Base-by-base conservation (phyloP, 176 grass and related monocot species). In the Carex scoparia region DNA sequence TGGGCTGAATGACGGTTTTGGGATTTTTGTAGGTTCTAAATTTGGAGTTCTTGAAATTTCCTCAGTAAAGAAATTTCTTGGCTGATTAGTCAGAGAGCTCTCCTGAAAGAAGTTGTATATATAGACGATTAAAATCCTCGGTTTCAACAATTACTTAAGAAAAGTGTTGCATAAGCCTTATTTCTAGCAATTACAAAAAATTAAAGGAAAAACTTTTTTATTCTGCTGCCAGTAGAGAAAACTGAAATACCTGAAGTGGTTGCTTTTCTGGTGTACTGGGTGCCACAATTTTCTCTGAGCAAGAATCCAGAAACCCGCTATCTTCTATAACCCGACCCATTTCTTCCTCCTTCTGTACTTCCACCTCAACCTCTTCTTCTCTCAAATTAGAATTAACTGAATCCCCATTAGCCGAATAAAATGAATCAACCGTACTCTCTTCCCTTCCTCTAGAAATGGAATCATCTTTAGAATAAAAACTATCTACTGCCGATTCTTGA, bases 41-140 rank as follows among this genome's bases (percentile, higher is more conserved):
- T 84, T 83, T 9, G 85, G 82, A 14, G 85, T 35, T 86, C 86
- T 90, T 65, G 55, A 16, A 81, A 66, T 72, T 63, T 86, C 87
- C 83, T 86, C 91, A 37, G 5, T 81, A 55, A 73, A 65, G 55
- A 83, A 71, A 5, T 79, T 48, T 11, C 7, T 65, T 0, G 55
- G 82, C 79, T 92, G 88, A 75, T 97, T 94, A 40, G 81, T 82
- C 69, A 94, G 63, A 31, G 73, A 86, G 66, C 86, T 90, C 80
- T 97, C 94, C 91, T 94, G 88, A 56, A 90, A 87, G 51, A 2
- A 75, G 67, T 3, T 74, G 19, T 81, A 31, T 48, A 7, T 48
- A 40, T 40, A 40, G 4, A 15, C 7, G 10, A 46, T 62, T 55
- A 15, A 61, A 35, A 27, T 61, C 35, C 5, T 68, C 13, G 84